Conservation (phyloP, 225 moss, liverwort and hornwort species). For the Thuidium tamariscinum region DNA sequence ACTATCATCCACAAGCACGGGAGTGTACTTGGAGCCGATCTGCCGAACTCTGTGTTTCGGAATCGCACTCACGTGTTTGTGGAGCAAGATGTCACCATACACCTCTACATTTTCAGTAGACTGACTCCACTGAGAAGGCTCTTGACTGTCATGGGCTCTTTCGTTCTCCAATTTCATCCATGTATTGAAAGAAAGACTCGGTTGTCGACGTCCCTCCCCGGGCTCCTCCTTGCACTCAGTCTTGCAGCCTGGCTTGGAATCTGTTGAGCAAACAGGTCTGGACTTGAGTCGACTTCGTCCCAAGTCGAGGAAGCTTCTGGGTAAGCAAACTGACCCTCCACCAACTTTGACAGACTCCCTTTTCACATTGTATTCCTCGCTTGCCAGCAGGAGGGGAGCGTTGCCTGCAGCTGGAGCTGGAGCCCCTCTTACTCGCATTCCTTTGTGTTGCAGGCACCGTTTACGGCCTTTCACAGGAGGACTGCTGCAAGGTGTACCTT, state of each 20-base stretch:
- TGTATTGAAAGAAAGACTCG: constrained; percentile 27
- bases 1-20: background rate
- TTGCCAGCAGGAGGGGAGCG: background rate
- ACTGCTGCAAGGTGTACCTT: constrained; percentile 9
- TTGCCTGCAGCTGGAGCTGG: background rate
- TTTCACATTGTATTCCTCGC: background rate
- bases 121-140: background rate
- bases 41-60: constrained; percentile 1
- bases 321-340: background rate
- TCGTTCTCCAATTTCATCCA: constrained; percentile 34
- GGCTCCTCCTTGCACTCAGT: background rate
- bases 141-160: background rate
- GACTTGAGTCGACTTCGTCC: background rate
- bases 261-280: background rate
- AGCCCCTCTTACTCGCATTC: constrained; percentile 23
- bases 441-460: constrained; percentile 36
- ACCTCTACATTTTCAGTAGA: background rate
- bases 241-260: background rate
- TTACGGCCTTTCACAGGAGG: constrained; percentile 32
- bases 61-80: background rate
- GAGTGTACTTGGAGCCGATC: background rate
- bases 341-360: constrained; percentile 14
- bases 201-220: constrained; percentile 4
- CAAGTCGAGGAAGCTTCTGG: background rate
- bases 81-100: background rate